phyloP scores from a whole-genome alignment of 345 rosid species.

The Ricinus communis region DNA sequence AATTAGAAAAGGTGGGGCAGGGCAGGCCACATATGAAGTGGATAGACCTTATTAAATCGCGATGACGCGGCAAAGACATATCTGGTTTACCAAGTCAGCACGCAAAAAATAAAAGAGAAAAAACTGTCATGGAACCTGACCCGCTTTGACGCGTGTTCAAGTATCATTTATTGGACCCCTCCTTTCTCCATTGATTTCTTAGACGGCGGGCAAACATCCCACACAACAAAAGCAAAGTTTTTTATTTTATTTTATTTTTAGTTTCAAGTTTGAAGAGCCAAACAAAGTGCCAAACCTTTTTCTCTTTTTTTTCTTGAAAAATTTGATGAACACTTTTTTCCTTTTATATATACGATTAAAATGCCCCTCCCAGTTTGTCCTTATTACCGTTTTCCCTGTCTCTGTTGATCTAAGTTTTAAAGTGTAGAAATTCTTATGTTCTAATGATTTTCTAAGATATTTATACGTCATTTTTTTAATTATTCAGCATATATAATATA shows the following conservation, averaged over 20 bases:
- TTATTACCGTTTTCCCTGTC: too few species aligned
- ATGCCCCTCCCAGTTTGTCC: too few species aligned
- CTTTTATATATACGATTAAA: too few species aligned
- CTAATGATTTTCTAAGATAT: too few species aligned
- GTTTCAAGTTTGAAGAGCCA: too few species aligned
- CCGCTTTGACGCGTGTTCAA: conserved; percentile 1
- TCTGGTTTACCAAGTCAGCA: conserved; percentile 18
- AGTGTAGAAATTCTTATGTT: too few species aligned
- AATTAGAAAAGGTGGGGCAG: not conserved
- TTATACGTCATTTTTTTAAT: too few species aligned
- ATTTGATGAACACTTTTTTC: too few species aligned
- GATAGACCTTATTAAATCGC: not conserved
- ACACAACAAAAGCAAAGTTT: not conserved
- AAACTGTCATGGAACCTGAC: not conserved
- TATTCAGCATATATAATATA: too few species aligned
- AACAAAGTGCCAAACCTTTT: conserved; percentile 18
- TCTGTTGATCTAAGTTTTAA: too few species aligned
- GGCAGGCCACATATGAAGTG: not conserved
- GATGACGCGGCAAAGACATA: not conserved
- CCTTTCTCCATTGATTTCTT: not conserved
- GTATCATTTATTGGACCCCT: not conserved
- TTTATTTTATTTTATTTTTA: not conserved
- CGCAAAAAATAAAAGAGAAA: not conserved
- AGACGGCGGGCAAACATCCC: conserved; percentile 26
- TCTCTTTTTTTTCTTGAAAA: too few species aligned